Base-by-base conservation (phyloP, 495 filamentous ascomycete genomes). In the Tuber borchii region DNA sequence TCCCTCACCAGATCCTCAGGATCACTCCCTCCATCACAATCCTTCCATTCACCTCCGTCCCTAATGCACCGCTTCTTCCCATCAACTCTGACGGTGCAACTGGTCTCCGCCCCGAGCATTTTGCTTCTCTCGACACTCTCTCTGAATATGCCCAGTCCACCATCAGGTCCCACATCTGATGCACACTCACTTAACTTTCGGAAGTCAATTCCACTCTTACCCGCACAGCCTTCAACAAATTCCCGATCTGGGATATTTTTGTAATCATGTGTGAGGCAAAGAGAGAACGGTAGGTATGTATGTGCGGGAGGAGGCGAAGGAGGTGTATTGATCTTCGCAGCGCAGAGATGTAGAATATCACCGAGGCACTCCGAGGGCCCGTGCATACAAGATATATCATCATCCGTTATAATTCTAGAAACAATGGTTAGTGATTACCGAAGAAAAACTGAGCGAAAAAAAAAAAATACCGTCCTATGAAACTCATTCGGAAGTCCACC, bases 311-410 rank as follows among this genome's bases (percentile, higher is more conserved):
- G 90, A 78, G 37, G 75, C 37, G 40, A 74, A 22, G 78, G 88
- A 20, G 74, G 74, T 20, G 70, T 37, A 81, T 93, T 93, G 7
- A 95, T 87, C 74, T 90, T 86, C 19, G 90, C 89, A 40, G 93
- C 95, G 86, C 95, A 99, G 74, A 98, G 90, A 78, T 95, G 90
- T 82, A 99, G 87, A 85, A 97, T 97, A 84, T 99, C 92, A 26
- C 94, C 94, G 80, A 98, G 89, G 82, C 95, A 99, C 86, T 99
- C 95, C 19, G 86, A 86, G 8, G 93, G 91, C 8, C 95, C 96
- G 81, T 98, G 95, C 83, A 86, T 96, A 87, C 96, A 99, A 20
- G 86, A 85, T 31, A 94, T 88, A 16, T 91, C 91, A 83, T 90
- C 91, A 82, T 88, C 70, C 34, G 75, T 46, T 2, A 78, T 40